phyloP scores from a whole-genome alignment of 805 yeast genomes.

The Millerago galiae region DNA sequence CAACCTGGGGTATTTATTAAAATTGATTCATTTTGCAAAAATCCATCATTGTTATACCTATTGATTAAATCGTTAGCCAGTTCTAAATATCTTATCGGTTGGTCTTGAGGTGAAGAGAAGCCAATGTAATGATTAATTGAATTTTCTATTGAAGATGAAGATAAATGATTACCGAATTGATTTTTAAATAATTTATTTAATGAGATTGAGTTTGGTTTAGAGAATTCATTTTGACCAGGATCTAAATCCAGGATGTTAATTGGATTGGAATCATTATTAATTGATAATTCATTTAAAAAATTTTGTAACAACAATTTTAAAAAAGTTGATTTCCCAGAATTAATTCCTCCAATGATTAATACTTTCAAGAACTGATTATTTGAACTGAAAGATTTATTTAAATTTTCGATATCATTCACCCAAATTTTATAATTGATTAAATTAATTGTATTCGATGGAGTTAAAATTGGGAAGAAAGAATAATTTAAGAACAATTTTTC shows the following conservation, averaged over 20 bases:
- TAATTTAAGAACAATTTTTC: conserved; percentile 26
- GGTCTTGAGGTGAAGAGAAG: conserved; percentile 48
- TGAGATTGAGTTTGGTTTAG: conserved; percentile 66
- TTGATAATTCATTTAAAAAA: conserved; percentile 24
- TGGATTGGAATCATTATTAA: conserved; percentile 12
- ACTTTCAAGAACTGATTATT: conserved; percentile 20
- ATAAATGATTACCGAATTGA: conserved; percentile 31
- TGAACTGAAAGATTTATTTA: conserved; percentile 29
- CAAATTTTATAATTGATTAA: conserved; percentile 21
- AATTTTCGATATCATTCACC: conserved; percentile 36
- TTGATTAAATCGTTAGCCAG: conserved; percentile 36
- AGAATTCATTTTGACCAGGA: conserved; percentile 83
- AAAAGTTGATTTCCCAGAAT: conserved; percentile 78
- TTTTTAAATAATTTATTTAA: conserved; percentile 32
- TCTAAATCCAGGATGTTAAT: conserved; percentile 67
- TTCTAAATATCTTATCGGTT: conserved; percentile 49
- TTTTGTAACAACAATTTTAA: conserved; percentile 47
- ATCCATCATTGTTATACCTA: conserved; percentile 27
- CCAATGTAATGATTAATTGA: conserved; percentile 9
- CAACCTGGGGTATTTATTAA: conserved; percentile 84
- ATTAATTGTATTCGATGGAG: conserved; percentile 22
- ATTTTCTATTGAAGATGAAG: conserved; percentile 13
- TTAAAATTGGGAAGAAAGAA: conserved; percentile 33
- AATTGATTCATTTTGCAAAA: conserved; percentile 27
- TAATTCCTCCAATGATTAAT: conserved; percentile 45